Percentiles rank a stretch among this genome's conserved stretches.
Conservation (phyloP, 2,329 filamentous ascomycete species). For the Blumeria graminis region DNA sequence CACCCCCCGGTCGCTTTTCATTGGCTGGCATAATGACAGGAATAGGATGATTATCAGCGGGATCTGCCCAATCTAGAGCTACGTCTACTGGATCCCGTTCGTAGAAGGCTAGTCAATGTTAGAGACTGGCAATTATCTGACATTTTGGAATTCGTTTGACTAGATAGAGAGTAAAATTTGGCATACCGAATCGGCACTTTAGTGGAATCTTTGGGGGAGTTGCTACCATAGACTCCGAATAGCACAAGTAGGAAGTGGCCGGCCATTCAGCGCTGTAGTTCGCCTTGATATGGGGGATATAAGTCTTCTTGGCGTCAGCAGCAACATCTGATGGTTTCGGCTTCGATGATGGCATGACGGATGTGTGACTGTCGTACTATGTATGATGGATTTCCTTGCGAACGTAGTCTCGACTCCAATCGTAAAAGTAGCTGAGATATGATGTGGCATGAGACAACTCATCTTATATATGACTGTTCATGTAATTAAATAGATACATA, state of each 20-base stretch:
- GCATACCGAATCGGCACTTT: constrained; percentile 21
- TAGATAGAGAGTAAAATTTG: not conserved
- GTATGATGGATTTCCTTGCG: too few relatives aligned
- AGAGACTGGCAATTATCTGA: constrained; percentile 7
- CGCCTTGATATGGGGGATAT: constrained; percentile 38
- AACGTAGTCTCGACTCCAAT: not conserved
- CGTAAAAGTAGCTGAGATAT: not conserved
- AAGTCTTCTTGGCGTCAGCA: constrained; percentile 45
- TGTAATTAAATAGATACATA: too few relatives aligned
- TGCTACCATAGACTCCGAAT: constrained; percentile 21
- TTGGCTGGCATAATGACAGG: constrained; percentile 28
- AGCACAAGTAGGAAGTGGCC: constrained; percentile 29
- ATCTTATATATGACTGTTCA: not conserved
- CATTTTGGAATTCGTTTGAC: not conserved
- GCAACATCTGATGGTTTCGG: constrained; percentile 46
- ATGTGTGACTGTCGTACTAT: not conserved
- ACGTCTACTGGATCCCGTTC: constrained; percentile 33
- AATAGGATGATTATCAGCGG: constrained; percentile 12
- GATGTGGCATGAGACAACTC: not conserved
- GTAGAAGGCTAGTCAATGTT: constrained; percentile 19
- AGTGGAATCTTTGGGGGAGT: constrained; percentile 4
- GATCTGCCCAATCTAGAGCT: constrained; percentile 29
- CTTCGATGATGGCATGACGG: constrained; percentile 28
- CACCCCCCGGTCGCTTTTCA: constrained; percentile 53
- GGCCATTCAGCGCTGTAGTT: constrained; percentile 30